Conservation (phyloP, 257 asterid genomes). For the Paraleonurus japonicus region DNA sequence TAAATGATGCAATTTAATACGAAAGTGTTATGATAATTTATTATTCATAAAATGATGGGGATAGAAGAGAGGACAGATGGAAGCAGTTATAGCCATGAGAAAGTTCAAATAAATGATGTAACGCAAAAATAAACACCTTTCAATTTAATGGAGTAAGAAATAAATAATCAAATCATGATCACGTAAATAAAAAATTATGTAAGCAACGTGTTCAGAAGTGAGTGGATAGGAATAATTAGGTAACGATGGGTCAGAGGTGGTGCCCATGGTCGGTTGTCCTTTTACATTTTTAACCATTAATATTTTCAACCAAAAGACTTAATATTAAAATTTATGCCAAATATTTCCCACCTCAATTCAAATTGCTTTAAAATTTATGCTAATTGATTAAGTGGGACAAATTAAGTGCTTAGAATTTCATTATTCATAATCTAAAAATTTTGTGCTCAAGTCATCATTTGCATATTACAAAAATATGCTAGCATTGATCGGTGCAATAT, state of each 20-base stretch:
- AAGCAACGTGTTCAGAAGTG: conserved; percentile 9
- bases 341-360: too few relatives aligned
- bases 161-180: background rate
- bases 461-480: too few relatives aligned
- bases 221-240: background rate
- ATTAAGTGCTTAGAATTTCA: too few relatives aligned
- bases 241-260: background rate
- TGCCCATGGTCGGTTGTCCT: conserved; percentile 22
- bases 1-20: too few relatives aligned
- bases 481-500: too few relatives aligned
- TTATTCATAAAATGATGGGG: background rate
- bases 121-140: background rate
- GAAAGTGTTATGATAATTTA: background rate
- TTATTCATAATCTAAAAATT: too few relatives aligned
- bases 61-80: conserved; percentile 21
- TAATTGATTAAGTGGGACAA: too few relatives aligned
- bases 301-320: background rate
- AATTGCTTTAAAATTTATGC: too few relatives aligned
- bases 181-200: background rate
- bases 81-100: conserved; percentile 12
- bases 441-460: too few relatives aligned
- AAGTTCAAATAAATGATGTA: conserved; percentile 9
- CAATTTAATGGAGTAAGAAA: background rate
- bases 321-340: background rate
- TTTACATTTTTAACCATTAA: background rate